Evolutionary conservation across 495 filamentous ascomycete species (phyloP).

Genomic region (Penicillium soppii): DNA sequence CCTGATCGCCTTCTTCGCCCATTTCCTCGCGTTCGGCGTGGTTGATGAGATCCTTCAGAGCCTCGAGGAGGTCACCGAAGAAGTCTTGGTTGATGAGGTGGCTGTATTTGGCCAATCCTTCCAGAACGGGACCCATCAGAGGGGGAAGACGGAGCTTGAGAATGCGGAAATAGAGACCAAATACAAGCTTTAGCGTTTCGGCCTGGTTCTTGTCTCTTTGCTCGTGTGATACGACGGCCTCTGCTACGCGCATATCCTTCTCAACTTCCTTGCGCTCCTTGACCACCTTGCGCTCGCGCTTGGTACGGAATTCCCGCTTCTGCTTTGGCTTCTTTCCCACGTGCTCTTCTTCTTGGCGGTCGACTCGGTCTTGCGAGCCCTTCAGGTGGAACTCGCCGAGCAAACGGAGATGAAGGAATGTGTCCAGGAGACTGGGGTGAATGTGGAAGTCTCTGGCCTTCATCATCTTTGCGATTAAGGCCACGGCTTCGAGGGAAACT

Average conservation of each 20-base stretch:
- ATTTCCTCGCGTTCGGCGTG: slow-evolving; percentile 57
- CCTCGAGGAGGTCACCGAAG: slow-evolving; percentile 94
- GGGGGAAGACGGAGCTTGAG: slow-evolving; percentile 71
- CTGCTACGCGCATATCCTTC: slow-evolving; percentile 91
- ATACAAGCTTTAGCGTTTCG: slow-evolving; percentile 93
- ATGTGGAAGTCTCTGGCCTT: slow-evolving; percentile 76
- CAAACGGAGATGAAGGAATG: slow-evolving; percentile 85
- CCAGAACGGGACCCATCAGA: slow-evolving; percentile 90
- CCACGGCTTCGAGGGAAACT: slow-evolving; percentile 82
- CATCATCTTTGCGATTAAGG: slow-evolving; percentile 90
- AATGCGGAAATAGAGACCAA: slow-evolving; percentile 91
- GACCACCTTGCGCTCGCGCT: slow-evolving; percentile 68
- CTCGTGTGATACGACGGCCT: slow-evolving; percentile 86
- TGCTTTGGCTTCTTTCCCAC: slow-evolving; percentile 65
- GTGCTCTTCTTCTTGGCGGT: slow-evolving; percentile 48
- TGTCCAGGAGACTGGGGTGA: slow-evolving; percentile 82
- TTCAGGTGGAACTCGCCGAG: slow-evolving; percentile 84
- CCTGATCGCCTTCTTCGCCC: slow-evolving; percentile 46
- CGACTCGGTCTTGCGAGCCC: slow-evolving; percentile 70
- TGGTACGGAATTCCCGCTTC: slow-evolving; percentile 74
- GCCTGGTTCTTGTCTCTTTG: slow-evolving; percentile 89
- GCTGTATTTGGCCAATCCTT: slow-evolving; percentile 88
- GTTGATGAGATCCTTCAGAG: slow-evolving; percentile 83
- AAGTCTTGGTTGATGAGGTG: slow-evolving; percentile 98
- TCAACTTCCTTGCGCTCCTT: slow-evolving; percentile 83